These are phyloP conservation scores for Lipomyces lipofer DNA, from an alignment of 805 yeast species.

Conservation along the genomic window DNA sequence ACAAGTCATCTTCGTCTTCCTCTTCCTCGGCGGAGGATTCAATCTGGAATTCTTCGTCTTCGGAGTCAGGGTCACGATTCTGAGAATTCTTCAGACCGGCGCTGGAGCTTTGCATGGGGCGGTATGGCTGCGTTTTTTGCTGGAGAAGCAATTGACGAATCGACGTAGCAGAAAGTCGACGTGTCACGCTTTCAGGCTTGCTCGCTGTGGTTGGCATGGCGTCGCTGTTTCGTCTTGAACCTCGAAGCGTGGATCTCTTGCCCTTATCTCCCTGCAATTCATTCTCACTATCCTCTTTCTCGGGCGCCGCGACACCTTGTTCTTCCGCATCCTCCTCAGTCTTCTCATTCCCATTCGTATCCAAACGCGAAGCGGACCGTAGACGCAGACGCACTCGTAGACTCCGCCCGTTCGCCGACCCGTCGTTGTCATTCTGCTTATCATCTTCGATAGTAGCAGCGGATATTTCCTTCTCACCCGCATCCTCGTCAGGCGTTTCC, in stretches of 20 bases:
- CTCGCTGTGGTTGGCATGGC: neutral
- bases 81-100: conserved; percentile 42
- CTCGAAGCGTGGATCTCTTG: neutral
- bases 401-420: conserved; percentile 21
- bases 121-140: conserved; percentile 9
- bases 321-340: conserved; percentile 7
- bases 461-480: conserved; percentile 34
- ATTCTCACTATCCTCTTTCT: neutral
- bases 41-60: conserved; percentile 33
- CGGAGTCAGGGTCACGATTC: conserved; percentile 32
- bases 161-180: conserved; percentile 18
- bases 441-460: conserved; percentile 33
- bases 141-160: conserved; percentile 26
- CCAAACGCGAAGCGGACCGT: conserved; percentile 2
- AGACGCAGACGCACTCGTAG: conserved; percentile 12
- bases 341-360: neutral
- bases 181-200: neutral
- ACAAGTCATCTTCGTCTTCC: conserved; percentile 30
- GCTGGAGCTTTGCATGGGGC: neutral
- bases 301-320: conserved; percentile 7
- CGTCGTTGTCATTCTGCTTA: conserved; percentile 8
- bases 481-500: conserved; percentile 43
- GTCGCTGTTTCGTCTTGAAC: neutral
- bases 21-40: conserved; percentile 31
- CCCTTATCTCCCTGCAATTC: conserved; percentile 1